Base-by-base conservation (phyloP, 2,329 filamentous ascomycete species). In the Fusarium nematophilum region DNA sequence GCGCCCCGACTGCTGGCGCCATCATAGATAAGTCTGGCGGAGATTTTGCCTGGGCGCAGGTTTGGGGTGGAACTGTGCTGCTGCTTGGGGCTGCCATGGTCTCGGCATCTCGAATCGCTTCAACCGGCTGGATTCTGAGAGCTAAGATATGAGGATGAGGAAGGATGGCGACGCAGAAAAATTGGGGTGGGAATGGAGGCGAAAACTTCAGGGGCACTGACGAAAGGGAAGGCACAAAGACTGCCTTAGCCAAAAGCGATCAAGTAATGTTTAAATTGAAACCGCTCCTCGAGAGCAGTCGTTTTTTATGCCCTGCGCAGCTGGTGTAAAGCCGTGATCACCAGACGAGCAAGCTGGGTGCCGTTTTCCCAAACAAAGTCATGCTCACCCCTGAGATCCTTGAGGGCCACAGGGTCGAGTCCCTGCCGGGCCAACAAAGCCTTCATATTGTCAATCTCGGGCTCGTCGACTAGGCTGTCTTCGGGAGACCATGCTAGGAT, bases 341-440 rank as follows among this genome's bases (percentile, higher is more conserved):
- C 70, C 14, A 84, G 72, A 45, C 75, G 74, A 23, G 83, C 85
- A 42, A 90, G 71, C 63, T 86, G 82, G 27, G 71, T 70, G 13
- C 88, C 88, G 53, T 84, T 79, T 69, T 83, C 70, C 86, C 87
- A 90, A 3, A 89, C 77, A 61, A 83, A 81, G 72, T 91, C 84
- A 72, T 92, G 90, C 30, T 78, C 78, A 5, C 86, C 89, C 8
- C 71, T 73, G 45, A 88, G 69, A 64, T 85, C 79, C 59, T 72
- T 77, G 27, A 73, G 44, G 27, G 72, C 61, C 5, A 64, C 56
- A 11, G 69, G 57, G 9, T 59, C 49, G 42, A 81, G 55, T 73
- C 73, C 71, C 73, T 77, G 72, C 27, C 73, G 68, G 31, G 25
- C 57, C 26, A 90, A 72, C 45, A 77, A 76, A 56, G 70, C 69